These are phyloP conservation scores for Trametes pubescens DNA, from an alignment of 1,284 basidiomycete species.

Conservation along the genomic window DNA sequence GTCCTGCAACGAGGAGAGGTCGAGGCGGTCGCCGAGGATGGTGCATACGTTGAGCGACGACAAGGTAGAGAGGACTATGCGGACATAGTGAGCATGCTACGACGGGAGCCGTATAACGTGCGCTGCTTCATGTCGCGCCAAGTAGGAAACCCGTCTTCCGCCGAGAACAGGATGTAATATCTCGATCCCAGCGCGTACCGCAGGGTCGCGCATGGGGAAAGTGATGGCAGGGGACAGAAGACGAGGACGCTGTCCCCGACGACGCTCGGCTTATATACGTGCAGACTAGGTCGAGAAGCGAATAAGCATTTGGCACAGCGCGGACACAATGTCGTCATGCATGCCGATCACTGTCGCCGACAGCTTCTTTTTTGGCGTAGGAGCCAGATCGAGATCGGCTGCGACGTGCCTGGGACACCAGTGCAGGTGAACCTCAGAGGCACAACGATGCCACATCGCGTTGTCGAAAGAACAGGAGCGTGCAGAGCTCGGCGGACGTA, in stretches of 20 bases:
- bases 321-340: conserved; percentile 2
- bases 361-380: neutral
- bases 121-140: neutral
- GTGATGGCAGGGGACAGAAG: neutral
- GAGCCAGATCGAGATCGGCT: conserved; percentile 8
- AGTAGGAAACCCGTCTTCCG: neutral
- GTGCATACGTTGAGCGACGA: conserved; percentile 54
- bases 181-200: neutral
- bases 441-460: neutral
- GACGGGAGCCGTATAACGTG: neutral
- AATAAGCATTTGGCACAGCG: conserved; percentile 10
- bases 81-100: neutral
- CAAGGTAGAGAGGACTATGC: conserved; percentile 53
- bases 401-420: neutral
- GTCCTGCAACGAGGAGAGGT: conserved; percentile 48
- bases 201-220: neutral
- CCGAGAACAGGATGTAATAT: neutral
- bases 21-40: conserved; percentile 64
- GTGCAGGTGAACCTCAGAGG: neutral
- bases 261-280: neutral
- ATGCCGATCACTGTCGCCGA: conserved; percentile 5
- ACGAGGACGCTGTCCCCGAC: neutral
- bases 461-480: neutral
- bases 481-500: neutral
- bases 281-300: conserved; percentile 2